Conservation (phyloP, 2,329 filamentous ascomycete species). For the Cercospora sesami region DNA sequence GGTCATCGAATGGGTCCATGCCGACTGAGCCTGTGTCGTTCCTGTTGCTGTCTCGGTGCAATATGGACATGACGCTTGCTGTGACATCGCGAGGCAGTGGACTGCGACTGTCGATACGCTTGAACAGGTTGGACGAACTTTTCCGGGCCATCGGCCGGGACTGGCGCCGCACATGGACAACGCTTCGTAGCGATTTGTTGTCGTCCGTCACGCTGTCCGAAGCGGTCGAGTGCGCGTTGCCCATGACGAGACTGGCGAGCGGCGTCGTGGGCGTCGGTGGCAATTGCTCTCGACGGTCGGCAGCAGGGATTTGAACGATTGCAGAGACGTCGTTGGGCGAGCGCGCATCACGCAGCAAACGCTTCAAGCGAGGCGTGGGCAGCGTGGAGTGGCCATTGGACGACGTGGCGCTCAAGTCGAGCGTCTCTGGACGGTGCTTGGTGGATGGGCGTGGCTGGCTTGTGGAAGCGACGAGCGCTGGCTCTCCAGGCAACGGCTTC, state of each 20-base stretch:
- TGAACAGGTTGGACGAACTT: conserved; percentile 38
- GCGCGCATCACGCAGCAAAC: conserved; percentile 29
- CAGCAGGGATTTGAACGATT: conserved; percentile 26
- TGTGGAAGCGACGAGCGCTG: neutral
- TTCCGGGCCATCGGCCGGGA: conserved; percentile 32
- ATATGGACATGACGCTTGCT: conserved; percentile 30
- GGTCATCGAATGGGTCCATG: conserved; percentile 27
- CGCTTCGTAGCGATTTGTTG: conserved; percentile 30
- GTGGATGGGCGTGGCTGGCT: conserved; percentile 13
- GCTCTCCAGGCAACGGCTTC: conserved; percentile 6
- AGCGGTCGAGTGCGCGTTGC: conserved; percentile 34
- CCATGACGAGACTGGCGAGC: conserved; percentile 29
- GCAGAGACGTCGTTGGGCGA: conserved; percentile 17
- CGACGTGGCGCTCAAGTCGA: conserved; percentile 27
- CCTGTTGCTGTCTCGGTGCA: conserved; percentile 24
- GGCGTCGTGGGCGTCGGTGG: conserved; percentile 26
- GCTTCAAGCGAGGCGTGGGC: conserved; percentile 28
- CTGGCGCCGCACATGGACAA: conserved; percentile 26
- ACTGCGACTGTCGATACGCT: conserved; percentile 33
- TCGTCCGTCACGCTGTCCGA: conserved; percentile 25
- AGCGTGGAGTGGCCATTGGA: conserved; percentile 32
- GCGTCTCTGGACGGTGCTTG: conserved; percentile 26
- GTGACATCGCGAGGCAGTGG: conserved; percentile 30
- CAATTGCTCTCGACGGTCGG: conserved; percentile 27
- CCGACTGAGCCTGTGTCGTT: conserved; percentile 18